A percentile compares a stretch with the other conserved stretches of the same genome.
phyloP scores from a whole-genome alignment of 805 yeast genomes.

The Lachancea kluyveri region DNA sequence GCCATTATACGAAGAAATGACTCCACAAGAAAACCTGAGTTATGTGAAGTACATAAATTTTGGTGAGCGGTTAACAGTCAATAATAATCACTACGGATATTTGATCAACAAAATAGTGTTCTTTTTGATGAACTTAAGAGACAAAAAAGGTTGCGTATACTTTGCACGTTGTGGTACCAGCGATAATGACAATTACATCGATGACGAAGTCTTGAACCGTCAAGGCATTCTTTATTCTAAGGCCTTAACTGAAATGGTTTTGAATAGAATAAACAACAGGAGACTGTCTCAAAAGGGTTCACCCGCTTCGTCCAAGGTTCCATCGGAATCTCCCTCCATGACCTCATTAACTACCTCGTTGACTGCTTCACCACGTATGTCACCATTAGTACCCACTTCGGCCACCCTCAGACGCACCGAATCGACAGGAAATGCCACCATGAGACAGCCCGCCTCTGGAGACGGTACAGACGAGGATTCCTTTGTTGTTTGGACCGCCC shows the following conservation, averaged over 20 bases:
- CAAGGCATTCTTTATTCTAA: slow-evolving; percentile 65
- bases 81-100: slow-evolving; percentile 81
- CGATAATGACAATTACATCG: slow-evolving; percentile 46
- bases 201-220: slow-evolving; percentile 78
- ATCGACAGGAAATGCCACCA: slow-evolving; percentile 18
- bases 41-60: slow-evolving; percentile 86
- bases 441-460: slow-evolving; percentile 36
- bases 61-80: slow-evolving; percentile 76
- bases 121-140: slow-evolving; percentile 84
- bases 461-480: slow-evolving; percentile 57
- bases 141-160: slow-evolving; percentile 83
- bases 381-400: slow-evolving; percentile 26
- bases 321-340: slow-evolving; percentile 4
- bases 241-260: slow-evolving; percentile 53
- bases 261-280: slow-evolving; percentile 29
- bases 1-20: slow-evolving; percentile 68
- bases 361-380: slow-evolving; percentile 7
- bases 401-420: slow-evolving; percentile 21
- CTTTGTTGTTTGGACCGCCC: slow-evolving; percentile 92
- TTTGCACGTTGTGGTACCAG: slow-evolving; percentile 75
- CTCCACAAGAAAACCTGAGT: slow-evolving; percentile 48
- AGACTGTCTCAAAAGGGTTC: slow-evolving; percentile 2
- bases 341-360: slow-evolving; percentile 6
- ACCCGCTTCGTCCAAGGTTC: background rate
- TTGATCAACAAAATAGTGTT: slow-evolving; percentile 85